Conservation (phyloP, 148 eudicot species). For the Pouteria glomerata region DNA sequence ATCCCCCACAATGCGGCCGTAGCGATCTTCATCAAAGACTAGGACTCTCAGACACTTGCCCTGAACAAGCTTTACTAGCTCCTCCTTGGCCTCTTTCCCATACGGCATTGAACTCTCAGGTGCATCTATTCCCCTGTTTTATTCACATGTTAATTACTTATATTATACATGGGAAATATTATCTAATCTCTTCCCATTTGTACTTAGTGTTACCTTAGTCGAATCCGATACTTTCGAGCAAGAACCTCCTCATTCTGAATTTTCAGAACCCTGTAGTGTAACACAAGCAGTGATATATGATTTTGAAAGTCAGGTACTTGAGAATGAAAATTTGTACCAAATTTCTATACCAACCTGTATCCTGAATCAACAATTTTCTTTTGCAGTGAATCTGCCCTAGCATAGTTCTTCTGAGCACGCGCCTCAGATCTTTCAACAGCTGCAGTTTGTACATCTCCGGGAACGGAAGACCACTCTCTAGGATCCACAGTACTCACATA, state of each 20-base stretch:
- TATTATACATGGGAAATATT: conserved; percentile 6
- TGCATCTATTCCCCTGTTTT: conserved; percentile 85
- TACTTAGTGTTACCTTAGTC: conserved; percentile 53
- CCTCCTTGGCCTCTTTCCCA: conserved; percentile 83
- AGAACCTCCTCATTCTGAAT: conserved; percentile 69
- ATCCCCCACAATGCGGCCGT: conserved; percentile 81
- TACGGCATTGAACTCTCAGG: conserved; percentile 95
- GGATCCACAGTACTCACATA: conserved; percentile 78
- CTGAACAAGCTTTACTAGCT: conserved; percentile 52
- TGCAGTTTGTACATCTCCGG: conserved; percentile 60
- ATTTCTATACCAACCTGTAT: conserved; percentile 45
- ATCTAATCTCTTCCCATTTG: background rate
- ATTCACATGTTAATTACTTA: background rate
- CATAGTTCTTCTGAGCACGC: conserved; percentile 58
- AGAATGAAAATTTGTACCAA: background rate
- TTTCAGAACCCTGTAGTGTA: conserved; percentile 46
- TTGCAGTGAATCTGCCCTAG: conserved; percentile 78
- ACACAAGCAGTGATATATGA: background rate
- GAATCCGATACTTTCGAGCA: conserved; percentile 75
- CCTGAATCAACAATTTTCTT: conserved; percentile 61
- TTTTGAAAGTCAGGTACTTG: background rate
- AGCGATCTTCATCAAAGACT: conserved; percentile 65
- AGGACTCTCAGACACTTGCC: conserved; percentile 58
- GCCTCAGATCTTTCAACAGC: conserved; percentile 71
- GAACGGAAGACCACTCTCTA: conserved; percentile 71